Base-by-base conservation (phyloP, 106 monocot genomes). In the Hemerocallis citrina region DNA sequence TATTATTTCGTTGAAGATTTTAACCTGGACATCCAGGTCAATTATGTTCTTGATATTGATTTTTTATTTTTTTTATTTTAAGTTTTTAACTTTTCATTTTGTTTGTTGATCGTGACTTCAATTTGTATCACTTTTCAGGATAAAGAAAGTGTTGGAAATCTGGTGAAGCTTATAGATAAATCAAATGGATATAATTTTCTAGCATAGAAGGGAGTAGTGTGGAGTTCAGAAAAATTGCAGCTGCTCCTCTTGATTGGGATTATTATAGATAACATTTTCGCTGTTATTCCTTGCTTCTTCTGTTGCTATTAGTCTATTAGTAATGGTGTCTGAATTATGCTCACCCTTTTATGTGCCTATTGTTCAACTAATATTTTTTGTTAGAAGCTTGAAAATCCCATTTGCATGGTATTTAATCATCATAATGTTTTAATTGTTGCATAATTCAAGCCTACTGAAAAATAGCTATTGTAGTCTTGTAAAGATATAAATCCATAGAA, bases 181-280 rank as follows among this genome's bases (percentile, higher is more conserved):
- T 86, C 78, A 76, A 95, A 96, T 65, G 95, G 90, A 29, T 96
- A 90, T 55, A 81, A 71, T 96, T 96, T 84, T 55, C 80, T 44
- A 66, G 86, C 60, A 86, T 86, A 41, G 74, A 96, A 55, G 81
- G 84, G 9, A 96, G 95, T 61, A 71, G 79, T 13, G 78, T 90
- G 27, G 95, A 96, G 36, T 84, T 86, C 66, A 96, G 95, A 74
- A 96, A 96, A 75, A 72, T 96, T 72, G 86, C 95, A 34, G 95
- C 90, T 17, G 80, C 79, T n/a, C 78, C 95, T 6, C 83, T 86
- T 59, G 86, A 87, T 55, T 96, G 89, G 95, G 95, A 96, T 36
- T 96, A 96, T 56, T 84, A 84, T 27, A 86, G 84, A 96, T 95
- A 89, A 89, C 94, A 89, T 95, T 94, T 79, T 68, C 30, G 34